Evolutionary conservation across 129 eudicot species (phyloP), one percentile per base, ranked within the genome.

Genomic region (Pittosporum tobira): DNA sequence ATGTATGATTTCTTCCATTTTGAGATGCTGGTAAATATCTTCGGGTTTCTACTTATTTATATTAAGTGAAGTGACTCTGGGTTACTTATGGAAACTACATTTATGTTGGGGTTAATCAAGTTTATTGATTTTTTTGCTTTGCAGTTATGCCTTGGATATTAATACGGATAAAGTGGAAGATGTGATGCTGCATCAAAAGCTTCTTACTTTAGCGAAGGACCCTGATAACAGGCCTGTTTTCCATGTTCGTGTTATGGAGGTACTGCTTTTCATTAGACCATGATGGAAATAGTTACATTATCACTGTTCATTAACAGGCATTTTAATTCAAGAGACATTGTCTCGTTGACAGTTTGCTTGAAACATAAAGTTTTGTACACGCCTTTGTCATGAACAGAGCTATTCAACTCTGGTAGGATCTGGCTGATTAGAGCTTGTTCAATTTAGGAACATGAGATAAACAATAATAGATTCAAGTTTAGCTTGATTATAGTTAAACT

Each of bases 61-160:
- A 10, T 4, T 18, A 7, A 26, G 24, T 3, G 18, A 20, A 23
- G 14, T 38, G 49, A 52, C 51, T 20, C 25, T 18, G 27, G 43
- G 28, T 48, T 11, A 64, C 42, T 22, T 43, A n/a, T 61, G 51
- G 29, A 46, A 59, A 19, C 23, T 47, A 11, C 18, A 45, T 43
- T 8, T 30, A 12, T 42, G 53, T 28, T 48, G 24, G 25, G 6
- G 7, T 29, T 36, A 27, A 22, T 25, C 12, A 9, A 28, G 62
- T 57, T 49, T 1, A 3, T 43, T 68, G 45, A 28, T 14, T 63
- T 63, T 38, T 13, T 45, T 63, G 51, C 63, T 42, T 16, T n/a
- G n/a, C 84, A 90, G 97, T 71, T 90, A 90, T 71, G 94, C 74
- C 6, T 66, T 90, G 78, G 97, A 90, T 78, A 71, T 90, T 59